phyloP scores from a whole-genome alignment of 257 asterid species.

The Rehmannia glutinosa region DNA sequence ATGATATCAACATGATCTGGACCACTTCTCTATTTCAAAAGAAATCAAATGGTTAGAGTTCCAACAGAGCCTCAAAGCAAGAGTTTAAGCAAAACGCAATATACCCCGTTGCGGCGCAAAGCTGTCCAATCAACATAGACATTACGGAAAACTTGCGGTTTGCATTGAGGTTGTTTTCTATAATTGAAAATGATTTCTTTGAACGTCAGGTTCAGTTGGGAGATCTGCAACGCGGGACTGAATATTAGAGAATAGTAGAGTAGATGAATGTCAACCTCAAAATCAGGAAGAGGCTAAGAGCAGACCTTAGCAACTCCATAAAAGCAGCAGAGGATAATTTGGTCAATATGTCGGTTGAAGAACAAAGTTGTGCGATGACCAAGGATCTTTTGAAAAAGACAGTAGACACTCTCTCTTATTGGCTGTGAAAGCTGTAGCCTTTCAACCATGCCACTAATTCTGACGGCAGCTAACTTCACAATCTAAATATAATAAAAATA shows the following conservation, averaged over 20 bases:
- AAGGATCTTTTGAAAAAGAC: conserved; percentile 89
- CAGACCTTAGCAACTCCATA: conserved; percentile 97
- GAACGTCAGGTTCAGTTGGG: conserved; percentile 57
- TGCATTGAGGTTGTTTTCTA: conserved; percentile 67
- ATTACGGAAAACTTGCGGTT: conserved; percentile 63
- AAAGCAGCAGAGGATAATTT: conserved; percentile 92
- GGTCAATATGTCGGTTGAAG: conserved; percentile 92
- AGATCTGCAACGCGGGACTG: conserved; percentile 57
- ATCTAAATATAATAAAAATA: conserved; percentile 38
- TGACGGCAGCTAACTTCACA: conserved; percentile 92
- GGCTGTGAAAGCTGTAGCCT: conserved; percentile 88
- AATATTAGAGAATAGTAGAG: conserved; percentile 11
- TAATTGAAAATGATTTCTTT: conserved; percentile 63
- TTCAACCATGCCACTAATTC: conserved; percentile 97
- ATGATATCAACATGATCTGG: conserved; percentile 89
- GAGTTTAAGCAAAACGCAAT: conserved; percentile 10
- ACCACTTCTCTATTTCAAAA: conserved; percentile 66
- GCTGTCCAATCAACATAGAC: conserved; percentile 51
- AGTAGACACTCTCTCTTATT: conserved; percentile 73
- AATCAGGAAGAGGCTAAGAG: conserved; percentile 3
- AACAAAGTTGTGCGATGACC: conserved; percentile 67
- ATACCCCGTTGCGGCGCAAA: conserved; percentile 59
- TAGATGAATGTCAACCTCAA: conserved; percentile 7
- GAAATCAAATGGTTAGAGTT: conserved; percentile 12
- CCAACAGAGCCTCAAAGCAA: conserved; percentile 2